Conservation (phyloP, 495 filamentous ascomycete genomes). For the Tricharina praecox region DNA sequence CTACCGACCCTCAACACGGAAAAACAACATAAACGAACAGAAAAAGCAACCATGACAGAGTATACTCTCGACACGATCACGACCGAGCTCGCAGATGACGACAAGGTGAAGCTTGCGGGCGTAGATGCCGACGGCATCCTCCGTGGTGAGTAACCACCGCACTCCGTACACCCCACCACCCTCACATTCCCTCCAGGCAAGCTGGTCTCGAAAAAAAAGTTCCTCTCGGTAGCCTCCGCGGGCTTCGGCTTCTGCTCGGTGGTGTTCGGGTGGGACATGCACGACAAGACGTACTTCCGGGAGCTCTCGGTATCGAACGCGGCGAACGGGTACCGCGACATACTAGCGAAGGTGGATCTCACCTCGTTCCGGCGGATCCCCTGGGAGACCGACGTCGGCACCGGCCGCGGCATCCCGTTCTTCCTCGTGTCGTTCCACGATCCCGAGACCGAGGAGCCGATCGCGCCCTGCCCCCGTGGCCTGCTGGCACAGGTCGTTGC, state of each 20-base stretch:
- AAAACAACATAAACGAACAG: no score
- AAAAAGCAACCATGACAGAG: no score
- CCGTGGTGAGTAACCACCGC: constrained; percentile 34
- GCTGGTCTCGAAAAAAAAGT: constrained; percentile 90
- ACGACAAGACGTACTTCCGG: constrained; percentile 70
- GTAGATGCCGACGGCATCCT: constrained; percentile 81
- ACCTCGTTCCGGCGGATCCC: constrained; percentile 73
- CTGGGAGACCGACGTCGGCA: constrained; percentile 56
- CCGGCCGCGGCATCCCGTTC: constrained; percentile 46
- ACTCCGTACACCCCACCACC: neutral
- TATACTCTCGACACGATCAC: constrained; percentile 45
- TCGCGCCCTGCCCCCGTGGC: constrained; percentile 70
- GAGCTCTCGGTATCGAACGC: constrained; percentile 82
- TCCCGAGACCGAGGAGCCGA: constrained; percentile 46
- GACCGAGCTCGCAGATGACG: constrained; percentile 52
- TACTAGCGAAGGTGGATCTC: constrained; percentile 72
- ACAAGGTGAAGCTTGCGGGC: constrained; percentile 78
- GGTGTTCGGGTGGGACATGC: constrained; percentile 97
- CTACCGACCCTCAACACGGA: no score
- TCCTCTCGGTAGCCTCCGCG: constrained; percentile 60
- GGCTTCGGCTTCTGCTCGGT: constrained; percentile 97
- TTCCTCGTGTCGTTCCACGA: constrained; percentile 81
- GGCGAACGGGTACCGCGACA: constrained; percentile 80
- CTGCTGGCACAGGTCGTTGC: constrained; percentile 49
- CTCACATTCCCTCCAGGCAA: constrained; percentile 36